Base-by-base conservation (phyloP, 2,329 filamentous ascomycete genomes). In the Fusarium hainanense region DNA sequence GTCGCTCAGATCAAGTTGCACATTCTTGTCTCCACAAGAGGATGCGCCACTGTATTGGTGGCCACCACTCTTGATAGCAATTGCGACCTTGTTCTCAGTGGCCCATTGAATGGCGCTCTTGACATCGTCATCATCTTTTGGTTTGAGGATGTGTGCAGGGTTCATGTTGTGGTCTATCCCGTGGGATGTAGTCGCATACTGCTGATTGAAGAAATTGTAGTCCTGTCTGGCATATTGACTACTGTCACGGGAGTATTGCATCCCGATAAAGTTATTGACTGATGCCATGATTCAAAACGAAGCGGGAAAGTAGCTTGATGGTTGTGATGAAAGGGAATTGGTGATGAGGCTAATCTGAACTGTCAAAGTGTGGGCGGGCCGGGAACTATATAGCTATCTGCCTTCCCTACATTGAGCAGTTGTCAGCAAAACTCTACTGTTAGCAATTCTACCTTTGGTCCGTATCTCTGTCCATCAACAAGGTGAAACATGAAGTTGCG, bases 31-130 rank as follows among this genome's bases (percentile, higher is more conserved):
- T 25, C 77, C 72, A 0, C 83, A 84, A 0, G 83, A 85, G 0
- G 80, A 85, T 14, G 84, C 83, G 21, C 84, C 84, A 52, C 81
- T 83, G 68, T 85, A 85, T 66, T 85, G 83, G 57, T 85, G 84
- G 1, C 84, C 84, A 1, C 84, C 84, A 2, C 77, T 85, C 61
- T 78, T 81, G 58, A 85, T 79, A 12, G 84, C 82, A 2, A 86
- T 77, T 6, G 82, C 79, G 18, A 83, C 75, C 4, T 79, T 79
- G 52, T 80, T 75, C 6, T 77, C 70, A 42, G 76, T 80, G 4
- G 83, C 83, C 61, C 82, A 83, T 43, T 79, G 77, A 9, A 85
- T 68, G 4, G 79, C 75, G 9, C 73, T 67, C 13, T 76, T 71
- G 51, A 85, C 82, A 50, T 85, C 84, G 21, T 82, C 73, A 27